phyloP scores from a whole-genome alignment of 306 rosid genomes.

The Calophaca sinica region DNA sequence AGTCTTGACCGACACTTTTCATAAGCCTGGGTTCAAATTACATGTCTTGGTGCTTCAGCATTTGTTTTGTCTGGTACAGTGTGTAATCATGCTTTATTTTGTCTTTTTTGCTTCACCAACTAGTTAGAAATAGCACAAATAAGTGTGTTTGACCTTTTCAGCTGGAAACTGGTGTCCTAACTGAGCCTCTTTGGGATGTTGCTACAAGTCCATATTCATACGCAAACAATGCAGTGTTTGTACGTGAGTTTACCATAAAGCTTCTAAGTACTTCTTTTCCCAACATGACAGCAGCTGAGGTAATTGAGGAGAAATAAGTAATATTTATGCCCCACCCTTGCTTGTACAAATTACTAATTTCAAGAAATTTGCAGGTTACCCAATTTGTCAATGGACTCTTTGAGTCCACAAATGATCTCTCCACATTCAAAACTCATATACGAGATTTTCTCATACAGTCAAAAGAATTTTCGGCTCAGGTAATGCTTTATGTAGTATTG shows the following conservation, averaged over 20 bases:
- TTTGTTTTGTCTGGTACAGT: slow-evolving; percentile 83
- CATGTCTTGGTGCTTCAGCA: slow-evolving; percentile 98
- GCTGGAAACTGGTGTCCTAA: slow-evolving; percentile 82
- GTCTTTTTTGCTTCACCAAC: not conserved
- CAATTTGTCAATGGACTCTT: slow-evolving; percentile 92
- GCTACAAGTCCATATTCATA: slow-evolving; percentile 66
- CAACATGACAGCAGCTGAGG: slow-evolving; percentile 95
- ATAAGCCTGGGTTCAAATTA: slow-evolving; percentile 98
- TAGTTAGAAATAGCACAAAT: not conserved
- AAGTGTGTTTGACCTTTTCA: slow-evolving; percentile 45
- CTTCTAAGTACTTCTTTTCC: slow-evolving; percentile 93
- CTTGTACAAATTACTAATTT: slow-evolving; percentile 33
- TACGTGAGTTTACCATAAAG: slow-evolving; percentile 88
- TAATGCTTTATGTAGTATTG: slow-evolving; percentile 37
- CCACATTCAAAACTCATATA: slow-evolving; percentile 80
- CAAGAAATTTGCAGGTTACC: slow-evolving; percentile 66
- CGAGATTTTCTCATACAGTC: slow-evolving; percentile 95
- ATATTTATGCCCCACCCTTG: slow-evolving; percentile 14
- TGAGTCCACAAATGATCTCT: slow-evolving; percentile 77
- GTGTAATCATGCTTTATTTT: slow-evolving; percentile 6
- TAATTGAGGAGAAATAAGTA: slow-evolving; percentile 41
- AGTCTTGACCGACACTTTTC: slow-evolving; percentile 93
- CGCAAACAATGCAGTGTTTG: slow-evolving; percentile 75
- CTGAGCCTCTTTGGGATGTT: slow-evolving; percentile 94
- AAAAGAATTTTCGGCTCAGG: slow-evolving; percentile 99